These are phyloP conservation scores for Fusarium bactridioides DNA, from an alignment of 2,329 filamentous ascomycete genomes.

Conservation along the genomic window DNA sequence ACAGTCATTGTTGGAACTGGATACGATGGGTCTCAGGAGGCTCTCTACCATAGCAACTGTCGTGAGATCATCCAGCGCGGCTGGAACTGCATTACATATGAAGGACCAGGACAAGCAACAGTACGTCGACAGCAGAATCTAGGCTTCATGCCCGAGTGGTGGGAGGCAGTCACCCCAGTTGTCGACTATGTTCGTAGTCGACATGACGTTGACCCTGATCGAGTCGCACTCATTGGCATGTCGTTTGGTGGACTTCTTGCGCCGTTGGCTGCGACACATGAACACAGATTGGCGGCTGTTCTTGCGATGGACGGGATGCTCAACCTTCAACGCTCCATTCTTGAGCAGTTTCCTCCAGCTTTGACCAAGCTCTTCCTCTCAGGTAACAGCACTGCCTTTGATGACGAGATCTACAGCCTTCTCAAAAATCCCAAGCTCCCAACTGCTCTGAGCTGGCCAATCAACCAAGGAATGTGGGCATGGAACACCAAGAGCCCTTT, in stretches of 20 bases:
- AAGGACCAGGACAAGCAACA: slow-evolving; percentile 55
- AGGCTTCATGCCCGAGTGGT: slow-evolving; percentile 55
- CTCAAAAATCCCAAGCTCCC: background rate
- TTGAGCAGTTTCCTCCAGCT: background rate
- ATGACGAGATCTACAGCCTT: background rate
- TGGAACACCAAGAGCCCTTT: background rate
- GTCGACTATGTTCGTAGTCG: slow-evolving; percentile 47
- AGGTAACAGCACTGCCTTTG: background rate
- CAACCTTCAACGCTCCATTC: background rate
- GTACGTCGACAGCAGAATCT: slow-evolving; percentile 51
- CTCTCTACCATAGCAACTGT: slow-evolving; percentile 50
- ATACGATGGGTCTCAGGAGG: slow-evolving; percentile 54
- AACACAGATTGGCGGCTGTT: slow-evolving; percentile 50
- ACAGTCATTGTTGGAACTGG: slow-evolving; percentile 53
- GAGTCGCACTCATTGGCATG: slow-evolving; percentile 50
- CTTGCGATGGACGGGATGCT: background rate
- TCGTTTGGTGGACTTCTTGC: slow-evolving; percentile 53
- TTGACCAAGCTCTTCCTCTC: background rate
- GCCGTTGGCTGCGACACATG: slow-evolving; percentile 52
- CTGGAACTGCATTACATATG: slow-evolving; percentile 54
- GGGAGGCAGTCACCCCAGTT: slow-evolving; percentile 50
- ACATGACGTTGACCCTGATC: slow-evolving; percentile 42
- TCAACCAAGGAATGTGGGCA: background rate
- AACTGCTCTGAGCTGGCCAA: background rate
- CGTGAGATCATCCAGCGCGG: slow-evolving; percentile 49